phyloP scores from a whole-genome alignment of 2,329 filamentous ascomycete species.

The Colletotrichum sp. region DNA sequence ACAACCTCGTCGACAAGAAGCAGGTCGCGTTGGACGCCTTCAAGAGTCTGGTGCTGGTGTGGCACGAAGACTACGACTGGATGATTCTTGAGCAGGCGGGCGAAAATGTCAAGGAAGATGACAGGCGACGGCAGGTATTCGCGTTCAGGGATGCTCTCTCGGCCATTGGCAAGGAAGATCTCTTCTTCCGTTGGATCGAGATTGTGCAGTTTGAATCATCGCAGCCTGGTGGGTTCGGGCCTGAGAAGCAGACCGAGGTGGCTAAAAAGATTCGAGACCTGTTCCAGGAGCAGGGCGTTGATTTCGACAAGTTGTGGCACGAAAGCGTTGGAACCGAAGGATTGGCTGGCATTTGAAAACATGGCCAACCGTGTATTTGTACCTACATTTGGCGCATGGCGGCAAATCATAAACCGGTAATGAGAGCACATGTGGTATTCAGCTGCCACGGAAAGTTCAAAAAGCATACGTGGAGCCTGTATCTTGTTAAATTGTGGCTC shows the following conservation, averaged over 20 bases:
- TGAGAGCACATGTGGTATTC: not conserved
- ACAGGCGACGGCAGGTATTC: slow-evolving; percentile 75
- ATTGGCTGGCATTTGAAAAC: slow-evolving; percentile 25
- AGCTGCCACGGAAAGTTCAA: not conserved
- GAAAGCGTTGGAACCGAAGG: slow-evolving; percentile 58
- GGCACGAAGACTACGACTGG: slow-evolving; percentile 74
- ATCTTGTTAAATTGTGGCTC: not conserved
- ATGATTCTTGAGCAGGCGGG: slow-evolving; percentile 65
- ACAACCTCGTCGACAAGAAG: slow-evolving; percentile 70
- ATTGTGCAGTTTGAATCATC: slow-evolving; percentile 87
- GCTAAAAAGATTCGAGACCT: slow-evolving; percentile 77
- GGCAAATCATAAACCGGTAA: not conserved
- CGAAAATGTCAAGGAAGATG: slow-evolving; percentile 59
- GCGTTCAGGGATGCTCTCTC: slow-evolving; percentile 79
- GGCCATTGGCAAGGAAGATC: slow-evolving; percentile 79
- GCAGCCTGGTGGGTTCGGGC: slow-evolving; percentile 78
- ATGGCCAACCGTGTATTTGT: not conserved
- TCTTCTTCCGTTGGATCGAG: slow-evolving; percentile 95
- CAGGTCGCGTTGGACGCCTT: slow-evolving; percentile 69
- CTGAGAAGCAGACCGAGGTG: slow-evolving; percentile 73
- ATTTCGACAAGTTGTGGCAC: slow-evolving; percentile 82
- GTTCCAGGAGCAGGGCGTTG: slow-evolving; percentile 76
- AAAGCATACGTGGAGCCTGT: slow-evolving; percentile 2
- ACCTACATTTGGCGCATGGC: not conserved
- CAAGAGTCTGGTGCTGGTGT: slow-evolving; percentile 71